Evolutionary conservation across 768 basidiomycete genomes (phyloP), one percentile per base, ranked within the genome.

Genomic region (Mycena galericulata): DNA sequence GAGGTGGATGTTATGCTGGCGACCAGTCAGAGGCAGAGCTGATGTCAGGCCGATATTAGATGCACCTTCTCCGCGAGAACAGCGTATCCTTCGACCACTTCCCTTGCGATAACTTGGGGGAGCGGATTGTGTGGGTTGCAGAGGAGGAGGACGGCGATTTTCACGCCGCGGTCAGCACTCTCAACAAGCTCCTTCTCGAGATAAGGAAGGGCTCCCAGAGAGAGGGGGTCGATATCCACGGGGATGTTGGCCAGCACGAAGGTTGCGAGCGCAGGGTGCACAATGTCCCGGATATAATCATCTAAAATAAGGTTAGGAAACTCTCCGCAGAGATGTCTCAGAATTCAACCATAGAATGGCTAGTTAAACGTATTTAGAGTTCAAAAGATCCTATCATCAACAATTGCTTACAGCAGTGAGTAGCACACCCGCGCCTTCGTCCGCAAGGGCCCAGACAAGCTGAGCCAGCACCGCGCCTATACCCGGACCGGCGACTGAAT

Each of bases 61-160:
- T 22, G 6, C n/a, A 63, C 72, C 72, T 73, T 68, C 29, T 73
- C 41, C 9, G 72, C 72, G 2, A 70, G 29, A 5, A 60, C 46
- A 3, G 69, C 69, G 41, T 71, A 79, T 5, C 57, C 77, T 30
- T 68, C 43, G 29, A 79, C 60, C 18, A 75, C 70, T 1, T 76
- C 73, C 24, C 20, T 12, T 1, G 72, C 62, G 32, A 77, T 73
- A 15, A 65, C 64, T n/a, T 72, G 65, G 5, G 75, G 75, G 20
- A 75, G 68, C 4, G 77, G 78, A 46, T 79, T 79, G 68, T 79
- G 78, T 11, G 78, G 78, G 57, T 79, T 79, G 34, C 72, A 74
- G 3, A 79, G 62, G 9, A 79, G 51, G n/a, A 78, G 69, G 1
- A 74, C 77, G 30, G 71, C 68, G 57, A 78, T 69, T 18, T 55